Conservation (phyloP, 176 grass and related monocot genomes). For the Eleusine coracana region DNA sequence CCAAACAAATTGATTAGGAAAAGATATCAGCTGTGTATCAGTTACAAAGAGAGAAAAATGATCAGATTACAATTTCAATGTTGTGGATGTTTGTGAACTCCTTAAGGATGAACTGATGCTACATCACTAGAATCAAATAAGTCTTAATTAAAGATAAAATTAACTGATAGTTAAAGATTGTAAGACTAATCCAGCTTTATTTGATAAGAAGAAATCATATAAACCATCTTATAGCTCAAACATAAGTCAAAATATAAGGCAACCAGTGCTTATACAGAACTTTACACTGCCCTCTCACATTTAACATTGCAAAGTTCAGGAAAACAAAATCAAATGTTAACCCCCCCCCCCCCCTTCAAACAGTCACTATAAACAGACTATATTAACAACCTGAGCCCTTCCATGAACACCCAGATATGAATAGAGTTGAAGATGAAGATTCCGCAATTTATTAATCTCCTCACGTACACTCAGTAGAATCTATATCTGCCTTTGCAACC, state of each 20-base stretch:
- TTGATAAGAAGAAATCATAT: slow-evolving; percentile 15
- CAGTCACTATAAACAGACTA: too few species aligned
- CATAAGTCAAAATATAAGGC: slow-evolving; percentile 25
- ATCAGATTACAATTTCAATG: not conserved
- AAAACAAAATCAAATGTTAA: not conserved
- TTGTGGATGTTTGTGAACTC: not conserved
- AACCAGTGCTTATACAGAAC: not conserved
- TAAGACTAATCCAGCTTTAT: slow-evolving; percentile 20
- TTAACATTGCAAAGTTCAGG: not conserved
- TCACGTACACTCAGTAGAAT: not conserved
- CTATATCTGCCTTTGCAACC: not conserved
- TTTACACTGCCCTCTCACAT: not conserved
- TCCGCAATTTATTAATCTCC: not conserved
- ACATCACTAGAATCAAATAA: not conserved
- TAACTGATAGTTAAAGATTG: not conserved
- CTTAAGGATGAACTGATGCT: not conserved
- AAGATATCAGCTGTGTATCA: slow-evolving; percentile 16
- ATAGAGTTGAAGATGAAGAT: not conserved
- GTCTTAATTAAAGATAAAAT: not conserved
- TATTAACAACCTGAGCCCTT: not conserved
- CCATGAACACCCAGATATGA: not conserved
- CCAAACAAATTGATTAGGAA: slow-evolving; percentile 35
- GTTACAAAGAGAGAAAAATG: not conserved
- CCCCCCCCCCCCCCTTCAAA: too few species aligned
- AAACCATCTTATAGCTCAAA: slow-evolving; percentile 19